Conservation (phyloP, 2,329 filamentous ascomycete genomes). For the Stemphylium lycopersici region DNA sequence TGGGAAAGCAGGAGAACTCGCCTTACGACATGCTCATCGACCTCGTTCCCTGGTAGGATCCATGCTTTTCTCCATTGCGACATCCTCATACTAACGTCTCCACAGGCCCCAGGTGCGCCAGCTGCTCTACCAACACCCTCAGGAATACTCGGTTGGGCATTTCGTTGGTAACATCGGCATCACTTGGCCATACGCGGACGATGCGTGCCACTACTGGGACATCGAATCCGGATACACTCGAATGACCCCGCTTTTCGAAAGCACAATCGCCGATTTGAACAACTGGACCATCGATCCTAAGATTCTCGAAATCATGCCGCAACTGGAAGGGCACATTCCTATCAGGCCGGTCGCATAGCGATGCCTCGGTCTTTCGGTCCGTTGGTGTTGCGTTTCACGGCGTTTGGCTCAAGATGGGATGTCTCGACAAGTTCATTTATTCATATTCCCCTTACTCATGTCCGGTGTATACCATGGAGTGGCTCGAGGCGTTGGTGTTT, state of each 20-base stretch:
- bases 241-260: constrained; percentile 44
- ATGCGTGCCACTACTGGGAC: constrained; percentile 47
- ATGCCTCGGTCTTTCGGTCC: background rate
- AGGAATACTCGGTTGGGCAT: constrained; percentile 34
- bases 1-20: constrained; percentile 36
- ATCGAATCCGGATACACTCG: constrained; percentile 42
- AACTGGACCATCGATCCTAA: constrained; percentile 46
- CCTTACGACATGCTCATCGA: constrained; percentile 44
- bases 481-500: constrained; percentile 1
- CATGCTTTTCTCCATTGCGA: background rate
- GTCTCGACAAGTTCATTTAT: background rate
- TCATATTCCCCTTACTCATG: background rate
- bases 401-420: constrained; percentile 6
- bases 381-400: constrained; percentile 3
- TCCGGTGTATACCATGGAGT: background rate
- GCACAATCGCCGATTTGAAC: constrained; percentile 38
- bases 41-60: constrained; percentile 43
- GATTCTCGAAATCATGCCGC: constrained; percentile 41
- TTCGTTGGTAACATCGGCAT: constrained; percentile 40
- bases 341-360: constrained; percentile 22
- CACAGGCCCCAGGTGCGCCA: constrained; percentile 43
- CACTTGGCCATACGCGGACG: constrained; percentile 44
- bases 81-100: constrained; percentile 17
- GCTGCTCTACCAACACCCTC: constrained; percentile 41
- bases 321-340: constrained; percentile 40